Evolutionary conservation across 148 eudicot genomes (phyloP), one percentile per base, ranked within the genome.

Genomic region (Spergularia marina): DNA sequence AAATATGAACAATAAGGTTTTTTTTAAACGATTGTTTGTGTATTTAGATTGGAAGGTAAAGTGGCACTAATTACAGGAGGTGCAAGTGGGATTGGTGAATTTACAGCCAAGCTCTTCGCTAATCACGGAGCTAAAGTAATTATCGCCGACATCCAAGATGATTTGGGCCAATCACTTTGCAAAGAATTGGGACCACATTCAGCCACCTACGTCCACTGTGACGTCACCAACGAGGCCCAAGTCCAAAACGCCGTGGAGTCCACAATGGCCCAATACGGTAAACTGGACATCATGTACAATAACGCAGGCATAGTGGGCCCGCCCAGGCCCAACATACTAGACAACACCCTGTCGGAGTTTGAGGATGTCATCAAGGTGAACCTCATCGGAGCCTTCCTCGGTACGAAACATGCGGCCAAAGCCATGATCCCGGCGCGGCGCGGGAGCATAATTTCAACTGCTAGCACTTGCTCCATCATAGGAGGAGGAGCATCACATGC

Each of bases 21-120:
- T 44, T 44, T 6, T 9, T 44, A 44, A 6, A 4, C 10, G 8
- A 44, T 44, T 44, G 36, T 5, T 44, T 44, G 12, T 16, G 12
- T 68, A n/a, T 25, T 1, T 21, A 81, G 87, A 67, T 74, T 81
- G 71, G 78, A 79, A 59, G 87, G 82, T 0, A 82, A 84, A 73
- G 87, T 84, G 64, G 87, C 87, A 13, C 36, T 84, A 0, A 84
- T 82, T 68, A 81, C 87, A 1, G 87, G 87, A 30, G 84, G 84
- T 12, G 84, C 83, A 12, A 79, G 81, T 5, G 84, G 84, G 6
- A 73, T 84, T 16, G 84, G 87, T 0, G 84, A 84, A 62, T 68
- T 15, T 62, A 69, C 73, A 5, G 84, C 79, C 11, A 79, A 72
- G 13, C n/a, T 73, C 3, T 84, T 84, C 57, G 56, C 74, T 10